A percentile compares a stretch with the other conserved stretches of the same genome.
Evolutionary conservation across 768 basidiomycete species (phyloP).

Genomic region (Rhizopogon vulgaris): DNA sequence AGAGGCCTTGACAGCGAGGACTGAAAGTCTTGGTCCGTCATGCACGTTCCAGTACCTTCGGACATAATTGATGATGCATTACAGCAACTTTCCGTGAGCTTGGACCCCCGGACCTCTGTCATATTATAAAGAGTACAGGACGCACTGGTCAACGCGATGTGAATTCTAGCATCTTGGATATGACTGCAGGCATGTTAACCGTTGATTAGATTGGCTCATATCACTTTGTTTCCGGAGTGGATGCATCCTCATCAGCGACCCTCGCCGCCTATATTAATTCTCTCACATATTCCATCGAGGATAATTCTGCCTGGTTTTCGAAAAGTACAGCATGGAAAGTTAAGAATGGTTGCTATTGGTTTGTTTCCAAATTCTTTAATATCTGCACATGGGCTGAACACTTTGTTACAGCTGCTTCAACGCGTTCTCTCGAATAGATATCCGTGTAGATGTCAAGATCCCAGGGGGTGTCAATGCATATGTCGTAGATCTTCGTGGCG

Average conservation of each 20-base stretch:
- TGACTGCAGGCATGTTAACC: neutral
- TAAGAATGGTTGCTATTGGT: slow-evolving; percentile 90
- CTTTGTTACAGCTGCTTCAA: slow-evolving; percentile 74
- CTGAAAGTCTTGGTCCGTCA: slow-evolving; percentile 81
- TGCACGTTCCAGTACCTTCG: neutral
- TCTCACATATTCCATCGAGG: slow-evolving; percentile 92
- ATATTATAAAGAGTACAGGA: slow-evolving; percentile 90
- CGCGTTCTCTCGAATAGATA: slow-evolving; percentile 94
- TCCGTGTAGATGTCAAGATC: slow-evolving; percentile 96
- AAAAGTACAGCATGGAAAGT: slow-evolving; percentile 86
- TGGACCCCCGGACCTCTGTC: slow-evolving; percentile 94
- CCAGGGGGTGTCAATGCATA: slow-evolving; percentile 96
- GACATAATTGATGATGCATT: slow-evolving; percentile 5
- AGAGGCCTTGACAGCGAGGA: slow-evolving; percentile 83
- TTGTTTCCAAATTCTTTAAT: slow-evolving; percentile 16
- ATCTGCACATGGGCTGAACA: neutral
- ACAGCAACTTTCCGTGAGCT: slow-evolving; percentile 93
- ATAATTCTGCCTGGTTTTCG: slow-evolving; percentile 87
- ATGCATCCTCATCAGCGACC: slow-evolving; percentile 95
- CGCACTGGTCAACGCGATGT: slow-evolving; percentile 84
- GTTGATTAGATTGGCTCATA: slow-evolving; percentile 79
- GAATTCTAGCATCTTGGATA: slow-evolving; percentile 23
- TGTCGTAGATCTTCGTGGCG: slow-evolving; percentile 89
- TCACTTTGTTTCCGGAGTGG: slow-evolving; percentile 97
- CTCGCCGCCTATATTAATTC: slow-evolving; percentile 98